Evolutionary conservation across 257 asterid species (phyloP), one percentile per base, ranked within the genome.

Genomic region (Ajuga chamaepitys): DNA sequence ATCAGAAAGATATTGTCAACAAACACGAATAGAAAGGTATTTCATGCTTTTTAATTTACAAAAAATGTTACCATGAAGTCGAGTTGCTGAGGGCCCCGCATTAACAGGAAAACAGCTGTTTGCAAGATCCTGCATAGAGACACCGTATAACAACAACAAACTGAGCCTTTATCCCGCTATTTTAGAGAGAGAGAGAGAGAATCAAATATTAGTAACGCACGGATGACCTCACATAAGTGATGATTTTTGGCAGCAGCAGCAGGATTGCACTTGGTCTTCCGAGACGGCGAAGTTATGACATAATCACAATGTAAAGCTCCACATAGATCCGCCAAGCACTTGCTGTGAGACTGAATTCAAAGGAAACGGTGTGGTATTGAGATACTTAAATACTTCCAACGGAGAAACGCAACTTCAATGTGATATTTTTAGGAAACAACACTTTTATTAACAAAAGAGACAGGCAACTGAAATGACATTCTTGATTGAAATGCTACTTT

Each of bases 291-390:
- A 54, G 73, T 83, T 57, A 77, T 70, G 76, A 79, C 73, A 6
- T 70, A 76, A 74, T 91, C 98, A 75, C 98, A 91, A 81, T 91
- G 98, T 78, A 91, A 68, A 37, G 98, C 96, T 62, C 96, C 96
- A 30, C 98, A 91, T 62, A 86, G 68, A 76, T 91, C 95, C 56
- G 98, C 98, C 82, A 91, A 79, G 87, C 98, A 91, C 82, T 86
- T 91, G 76, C 95, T 75, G 28, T 76, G 81, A 74, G 72, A 82
- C 98, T 91, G 86, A 58, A 81, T 56, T 53, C 68, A 76, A 68
- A 62, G 65, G 53, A 22, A 54, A 40, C 32, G 17, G 61, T 32
- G 60, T 41, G 66, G 51, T 34, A 42, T 22, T 56, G 47, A 21
- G 55, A 44, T 55, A 42, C 5, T 51, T 25, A 25, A 9, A 35